phyloP scores from a whole-genome alignment of 768 basidiomycete species.

The Panus rudis region DNA sequence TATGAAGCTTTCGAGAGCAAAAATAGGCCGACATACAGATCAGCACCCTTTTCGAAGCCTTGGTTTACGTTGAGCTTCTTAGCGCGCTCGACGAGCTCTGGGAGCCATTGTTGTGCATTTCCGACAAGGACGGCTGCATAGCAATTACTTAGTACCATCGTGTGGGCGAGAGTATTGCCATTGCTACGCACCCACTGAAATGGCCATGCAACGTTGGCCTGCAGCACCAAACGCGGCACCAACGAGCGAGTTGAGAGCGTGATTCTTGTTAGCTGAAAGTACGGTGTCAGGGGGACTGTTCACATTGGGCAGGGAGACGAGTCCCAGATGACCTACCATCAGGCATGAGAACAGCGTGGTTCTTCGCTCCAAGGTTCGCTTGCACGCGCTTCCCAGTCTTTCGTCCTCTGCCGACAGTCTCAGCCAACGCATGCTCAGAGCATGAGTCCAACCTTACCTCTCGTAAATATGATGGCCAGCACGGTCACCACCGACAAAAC shows the following conservation, averaged over 20 bases:
- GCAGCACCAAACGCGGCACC: slow-evolving; percentile 96
- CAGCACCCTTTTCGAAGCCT: slow-evolving; percentile 83
- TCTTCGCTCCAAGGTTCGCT: slow-evolving; percentile 93
- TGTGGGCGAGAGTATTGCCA: background rate
- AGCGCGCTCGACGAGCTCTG: slow-evolving; percentile 79
- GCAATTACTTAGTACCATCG: background rate
- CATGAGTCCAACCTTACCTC: slow-evolving; percentile 35
- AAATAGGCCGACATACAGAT: slow-evolving; percentile 52
- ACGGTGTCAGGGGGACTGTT: background rate
- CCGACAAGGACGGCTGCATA: slow-evolving; percentile 76
- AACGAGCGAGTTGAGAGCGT: slow-evolving; percentile 84
- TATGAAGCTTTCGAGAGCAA: background rate
- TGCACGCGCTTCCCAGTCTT: slow-evolving; percentile 19
- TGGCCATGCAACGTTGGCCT: slow-evolving; percentile 95
- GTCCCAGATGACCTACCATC: slow-evolving; percentile 54
- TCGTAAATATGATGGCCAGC: slow-evolving; percentile 95
- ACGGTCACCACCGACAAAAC: slow-evolving; percentile 90
- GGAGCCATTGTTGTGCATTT: slow-evolving; percentile 70
- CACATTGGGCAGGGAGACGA: background rate
- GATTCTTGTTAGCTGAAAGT: slow-evolving; percentile 79
- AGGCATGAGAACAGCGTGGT: slow-evolving; percentile 89
- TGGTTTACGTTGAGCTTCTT: slow-evolving; percentile 75
- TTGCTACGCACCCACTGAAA: slow-evolving; percentile 68
- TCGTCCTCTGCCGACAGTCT: slow-evolving; percentile 8
- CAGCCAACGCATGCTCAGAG: slow-evolving; percentile 2